phyloP scores from a whole-genome alignment of 2,329 filamentous ascomycete genomes.

The Aspergillus flavus region DNA sequence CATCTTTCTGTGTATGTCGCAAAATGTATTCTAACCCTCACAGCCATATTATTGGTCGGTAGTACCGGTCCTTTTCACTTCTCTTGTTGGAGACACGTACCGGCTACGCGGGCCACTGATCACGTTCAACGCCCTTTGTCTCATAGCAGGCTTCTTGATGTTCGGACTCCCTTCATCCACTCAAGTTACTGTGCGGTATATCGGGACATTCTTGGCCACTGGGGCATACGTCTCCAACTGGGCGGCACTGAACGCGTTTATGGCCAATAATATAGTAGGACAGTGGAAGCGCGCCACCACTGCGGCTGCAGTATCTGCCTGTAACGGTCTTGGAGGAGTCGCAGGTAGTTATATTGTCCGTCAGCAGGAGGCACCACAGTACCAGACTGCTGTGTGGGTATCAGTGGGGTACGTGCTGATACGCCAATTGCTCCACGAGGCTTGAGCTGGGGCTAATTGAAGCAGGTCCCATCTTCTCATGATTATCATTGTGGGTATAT shows the following conservation, averaged over 20 bases:
- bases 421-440: background rate
- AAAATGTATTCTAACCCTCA: background rate
- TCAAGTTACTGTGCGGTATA: slow-evolving; percentile 63
- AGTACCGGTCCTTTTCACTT: slow-evolving; percentile 65
- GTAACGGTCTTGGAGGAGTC: slow-evolving; percentile 66
- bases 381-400: slow-evolving; percentile 68
- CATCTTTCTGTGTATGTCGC: background rate
- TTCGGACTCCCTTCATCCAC: slow-evolving; percentile 58
- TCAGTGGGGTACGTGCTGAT: slow-evolving; percentile 55
- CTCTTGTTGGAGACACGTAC: slow-evolving; percentile 63
- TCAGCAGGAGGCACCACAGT: slow-evolving; percentile 62
- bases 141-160: slow-evolving; percentile 67
- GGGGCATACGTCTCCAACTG: slow-evolving; percentile 71
- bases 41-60: slow-evolving; percentile 68
- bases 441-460: background rate
- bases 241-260: slow-evolving; percentile 66
- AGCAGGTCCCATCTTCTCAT: slow-evolving; percentile 60
- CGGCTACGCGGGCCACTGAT: slow-evolving; percentile 65
- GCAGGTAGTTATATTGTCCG: slow-evolving; percentile 68
- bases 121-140: slow-evolving; percentile 63
- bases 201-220: slow-evolving; percentile 67
- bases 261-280: slow-evolving; percentile 64
- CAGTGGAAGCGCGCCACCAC: slow-evolving; percentile 68
- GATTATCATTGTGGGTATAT: slow-evolving; percentile 55
- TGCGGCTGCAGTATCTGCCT: slow-evolving; percentile 61